A percentile compares a stretch with the other conserved stretches of the same genome.
phyloP scores from a whole-genome alignment of 768 basidiomycete genomes.

The Leccinum disarticulatum region DNA sequence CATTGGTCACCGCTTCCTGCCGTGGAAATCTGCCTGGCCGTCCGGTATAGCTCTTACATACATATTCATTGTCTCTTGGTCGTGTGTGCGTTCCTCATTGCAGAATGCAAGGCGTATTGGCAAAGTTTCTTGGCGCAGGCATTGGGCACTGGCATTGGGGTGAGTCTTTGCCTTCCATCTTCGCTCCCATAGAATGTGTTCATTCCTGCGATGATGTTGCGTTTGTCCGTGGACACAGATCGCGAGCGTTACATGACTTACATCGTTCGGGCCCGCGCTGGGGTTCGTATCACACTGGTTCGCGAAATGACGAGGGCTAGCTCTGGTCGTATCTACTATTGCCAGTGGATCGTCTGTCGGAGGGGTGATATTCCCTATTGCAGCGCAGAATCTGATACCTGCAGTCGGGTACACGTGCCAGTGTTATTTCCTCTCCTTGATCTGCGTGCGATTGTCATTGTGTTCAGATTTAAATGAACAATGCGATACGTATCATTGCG shows the following conservation, averaged over 20 bases:
- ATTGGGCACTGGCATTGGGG: slow-evolving; percentile 49
- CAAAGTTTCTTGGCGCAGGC: slow-evolving; percentile 79
- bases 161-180: slow-evolving; percentile 31
- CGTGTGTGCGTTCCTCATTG: slow-evolving; percentile 58
- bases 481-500: slow-evolving; percentile 61
- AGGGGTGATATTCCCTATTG: slow-evolving; percentile 65
- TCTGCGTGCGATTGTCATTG: neutral
- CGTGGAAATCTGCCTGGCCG: too few relatives aligned
- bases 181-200: neutral
- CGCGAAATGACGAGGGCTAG: slow-evolving; percentile 52
- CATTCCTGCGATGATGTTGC: neutral
- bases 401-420: slow-evolving; percentile 48
- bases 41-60: too few relatives aligned
- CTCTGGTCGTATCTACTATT: slow-evolving; percentile 60
- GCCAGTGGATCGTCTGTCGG: slow-evolving; percentile 59
- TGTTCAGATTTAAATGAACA: slow-evolving; percentile 64
- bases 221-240: slow-evolving; percentile 14
- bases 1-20: too few relatives aligned
- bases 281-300: slow-evolving; percentile 75
- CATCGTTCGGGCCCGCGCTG: too few relatives aligned
- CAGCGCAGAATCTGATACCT: slow-evolving; percentile 53
- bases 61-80: slow-evolving; percentile 41
- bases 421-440: neutral
- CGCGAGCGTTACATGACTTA: too few relatives aligned
- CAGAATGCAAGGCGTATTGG: slow-evolving; percentile 74